Conservation (phyloP, 768 basidiomycete genomes). For the Strobilomyces echinocephalus region DNA sequence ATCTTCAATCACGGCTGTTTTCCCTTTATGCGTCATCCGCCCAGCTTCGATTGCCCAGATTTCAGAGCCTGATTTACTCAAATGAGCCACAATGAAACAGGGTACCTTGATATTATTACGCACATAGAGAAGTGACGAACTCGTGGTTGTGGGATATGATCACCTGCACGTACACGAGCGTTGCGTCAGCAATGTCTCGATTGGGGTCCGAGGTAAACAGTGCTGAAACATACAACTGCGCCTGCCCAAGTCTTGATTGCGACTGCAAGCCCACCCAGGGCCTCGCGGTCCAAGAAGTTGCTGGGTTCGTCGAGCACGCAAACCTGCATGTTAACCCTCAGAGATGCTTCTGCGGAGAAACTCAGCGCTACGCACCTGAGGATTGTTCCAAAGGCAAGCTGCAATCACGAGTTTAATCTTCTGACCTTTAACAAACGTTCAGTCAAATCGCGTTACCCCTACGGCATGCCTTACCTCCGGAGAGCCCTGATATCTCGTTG, state of each 20-base stretch:
- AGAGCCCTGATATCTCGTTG: conserved; percentile 91
- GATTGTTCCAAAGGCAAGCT: conserved; percentile 94
- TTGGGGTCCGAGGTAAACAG: conserved; percentile 13
- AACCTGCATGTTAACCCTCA: conserved; percentile 38
- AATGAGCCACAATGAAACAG: conserved; percentile 17
- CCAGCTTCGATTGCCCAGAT: conserved; percentile 94
- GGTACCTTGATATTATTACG: conserved; percentile 32
- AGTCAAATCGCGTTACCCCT: conserved; percentile 10
- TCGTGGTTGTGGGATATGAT: conserved; percentile 97
- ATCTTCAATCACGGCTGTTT: conserved; percentile 80
- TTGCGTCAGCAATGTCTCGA: conserved; percentile 15
- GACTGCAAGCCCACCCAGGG: conserved; percentile 88
- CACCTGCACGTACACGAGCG: conserved; percentile 42
- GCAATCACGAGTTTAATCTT: conserved; percentile 96
- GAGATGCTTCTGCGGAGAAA: background rate
- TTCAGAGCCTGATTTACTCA: conserved; percentile 60
- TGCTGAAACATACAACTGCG: conserved; percentile 54
- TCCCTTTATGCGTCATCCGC: conserved; percentile 82
- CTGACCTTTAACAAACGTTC: conserved; percentile 51
- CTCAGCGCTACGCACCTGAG: conserved; percentile 52
- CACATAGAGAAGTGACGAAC: conserved; percentile 79
- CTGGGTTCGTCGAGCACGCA: conserved; percentile 87
- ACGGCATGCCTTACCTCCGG: conserved; percentile 60
- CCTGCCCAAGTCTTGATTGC: conserved; percentile 96
- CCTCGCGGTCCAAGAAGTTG: conserved; percentile 97